Conservation (phyloP, 768 basidiomycete genomes). For the Lactifluus piperatus region DNA sequence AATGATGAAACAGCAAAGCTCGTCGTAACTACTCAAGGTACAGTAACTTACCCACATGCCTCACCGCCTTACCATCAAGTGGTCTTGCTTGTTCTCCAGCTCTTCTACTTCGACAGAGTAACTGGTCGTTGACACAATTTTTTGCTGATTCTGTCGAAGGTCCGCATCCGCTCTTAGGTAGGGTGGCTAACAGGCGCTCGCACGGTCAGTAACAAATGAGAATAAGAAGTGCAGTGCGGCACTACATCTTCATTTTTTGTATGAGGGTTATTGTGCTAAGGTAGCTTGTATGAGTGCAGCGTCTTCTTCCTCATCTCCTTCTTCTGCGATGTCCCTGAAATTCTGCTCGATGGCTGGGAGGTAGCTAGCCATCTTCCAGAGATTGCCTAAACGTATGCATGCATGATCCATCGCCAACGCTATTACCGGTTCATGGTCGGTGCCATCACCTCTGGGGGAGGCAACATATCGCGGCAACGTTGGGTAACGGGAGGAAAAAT, state of each 20-base stretch:
- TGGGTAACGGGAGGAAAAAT: constrained; percentile 92
- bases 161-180: neutral
- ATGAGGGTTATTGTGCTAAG: neutral
- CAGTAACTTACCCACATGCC: neutral
- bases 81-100: neutral
- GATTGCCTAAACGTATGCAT: constrained; percentile 59
- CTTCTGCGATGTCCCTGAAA: constrained; percentile 45
- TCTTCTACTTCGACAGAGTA: neutral
- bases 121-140: neutral
- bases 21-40: neutral
- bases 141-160: neutral
- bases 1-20: neutral
- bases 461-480: constrained; percentile 50
- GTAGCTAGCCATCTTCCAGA: constrained; percentile 84
- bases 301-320: constrained; percentile 31
- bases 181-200: neutral
- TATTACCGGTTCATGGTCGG: constrained; percentile 29
- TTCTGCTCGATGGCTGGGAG: constrained; percentile 58
- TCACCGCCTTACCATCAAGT: neutral
- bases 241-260: neutral
- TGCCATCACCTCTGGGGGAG: constrained; percentile 14
- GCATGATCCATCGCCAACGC: constrained; percentile 80
- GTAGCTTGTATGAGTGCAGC: constrained; percentile 11
- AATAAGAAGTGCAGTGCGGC: neutral
- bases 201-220: neutral